These are phyloP conservation scores for Castanea mollissima DNA, from an alignment of 306 rosid genomes.

Conservation along the genomic window DNA sequence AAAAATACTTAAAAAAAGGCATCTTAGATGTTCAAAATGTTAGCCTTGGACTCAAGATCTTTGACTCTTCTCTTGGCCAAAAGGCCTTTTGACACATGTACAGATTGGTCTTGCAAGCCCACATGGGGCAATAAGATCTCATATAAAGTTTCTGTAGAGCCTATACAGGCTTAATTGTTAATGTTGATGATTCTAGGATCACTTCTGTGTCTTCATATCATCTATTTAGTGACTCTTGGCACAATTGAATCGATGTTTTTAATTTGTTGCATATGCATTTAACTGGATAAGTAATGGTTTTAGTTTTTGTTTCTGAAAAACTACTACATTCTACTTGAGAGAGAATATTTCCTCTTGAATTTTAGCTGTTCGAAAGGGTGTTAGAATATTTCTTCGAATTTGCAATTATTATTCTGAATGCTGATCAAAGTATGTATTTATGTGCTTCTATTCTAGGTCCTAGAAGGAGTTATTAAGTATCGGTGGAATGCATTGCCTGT, in stretches of 20 bases:
- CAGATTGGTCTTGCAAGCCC: not conserved
- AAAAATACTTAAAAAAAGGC: not conserved
- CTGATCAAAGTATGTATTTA: not conserved
- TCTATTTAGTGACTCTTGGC: not conserved
- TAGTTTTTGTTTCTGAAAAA: not conserved
- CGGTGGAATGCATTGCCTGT: conserved; percentile 98
- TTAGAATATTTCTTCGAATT: not conserved
- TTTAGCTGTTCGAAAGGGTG: too few species aligned
- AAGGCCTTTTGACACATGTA: not conserved
- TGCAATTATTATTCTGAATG: not conserved
- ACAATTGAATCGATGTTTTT: not conserved
- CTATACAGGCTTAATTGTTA: not conserved
- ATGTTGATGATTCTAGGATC: not conserved
- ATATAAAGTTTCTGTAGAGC: not conserved
- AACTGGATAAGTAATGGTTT: not conserved
- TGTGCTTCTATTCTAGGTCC: conserved; percentile 52
- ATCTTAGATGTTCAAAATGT: not conserved
- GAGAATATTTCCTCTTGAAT: too few species aligned
- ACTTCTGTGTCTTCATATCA: not conserved
- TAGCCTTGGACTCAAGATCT: too few species aligned
- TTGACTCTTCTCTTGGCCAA: too few species aligned
- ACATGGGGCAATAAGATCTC: not conserved
- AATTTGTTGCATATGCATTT: not conserved
- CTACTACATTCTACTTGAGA: too few species aligned
- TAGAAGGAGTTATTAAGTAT: conserved; percentile 96